phyloP scores from a whole-genome alignment of 2,329 filamentous ascomycete genomes.

The Tolypocladium tundrense region DNA sequence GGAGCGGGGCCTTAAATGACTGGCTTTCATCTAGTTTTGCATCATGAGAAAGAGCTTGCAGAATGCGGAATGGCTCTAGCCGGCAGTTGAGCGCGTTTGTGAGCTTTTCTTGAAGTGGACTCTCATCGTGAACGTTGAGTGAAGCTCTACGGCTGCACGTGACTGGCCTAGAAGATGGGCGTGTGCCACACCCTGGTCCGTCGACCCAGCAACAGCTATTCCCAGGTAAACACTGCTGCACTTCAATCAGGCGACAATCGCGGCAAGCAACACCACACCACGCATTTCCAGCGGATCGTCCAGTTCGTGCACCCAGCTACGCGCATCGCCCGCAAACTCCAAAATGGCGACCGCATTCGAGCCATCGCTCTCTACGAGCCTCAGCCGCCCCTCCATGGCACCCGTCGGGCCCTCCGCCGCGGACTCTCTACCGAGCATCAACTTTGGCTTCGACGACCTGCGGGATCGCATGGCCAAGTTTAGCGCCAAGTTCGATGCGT shows the following conservation, averaged over 20 bases:
- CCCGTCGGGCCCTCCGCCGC: slow-evolving; percentile 56
- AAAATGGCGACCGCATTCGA: slow-evolving; percentile 55
- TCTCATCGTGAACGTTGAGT: not conserved
- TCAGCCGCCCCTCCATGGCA: slow-evolving; percentile 46
- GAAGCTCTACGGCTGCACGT: slow-evolving; percentile 9
- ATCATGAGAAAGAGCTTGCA: not conserved
- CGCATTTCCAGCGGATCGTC: not conserved
- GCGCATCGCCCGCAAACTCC: not conserved
- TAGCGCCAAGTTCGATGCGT: slow-evolving; percentile 80
- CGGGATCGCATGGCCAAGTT: slow-evolving; percentile 94
- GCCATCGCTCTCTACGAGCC: slow-evolving; percentile 55
- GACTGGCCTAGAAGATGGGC: slow-evolving; percentile 1
- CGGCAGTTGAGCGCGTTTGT: not conserved
- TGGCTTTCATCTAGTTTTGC: not conserved
- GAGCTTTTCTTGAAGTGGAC: not conserved
- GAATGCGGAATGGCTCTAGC: not conserved
- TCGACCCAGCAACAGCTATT: slow-evolving; percentile 12
- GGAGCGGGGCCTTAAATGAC: not conserved
- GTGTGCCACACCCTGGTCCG: slow-evolving; percentile 4
- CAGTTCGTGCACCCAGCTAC: not conserved
- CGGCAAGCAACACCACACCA: not conserved
- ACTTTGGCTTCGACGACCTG: slow-evolving; percentile 93
- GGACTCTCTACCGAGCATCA: slow-evolving; percentile 74
- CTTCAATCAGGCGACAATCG: not conserved
- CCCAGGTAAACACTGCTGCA: slow-evolving; percentile 4